Evolutionary conservation across 2,329 filamentous ascomycete species (phyloP).

Genomic region (Apiospora malaysiana): DNA sequence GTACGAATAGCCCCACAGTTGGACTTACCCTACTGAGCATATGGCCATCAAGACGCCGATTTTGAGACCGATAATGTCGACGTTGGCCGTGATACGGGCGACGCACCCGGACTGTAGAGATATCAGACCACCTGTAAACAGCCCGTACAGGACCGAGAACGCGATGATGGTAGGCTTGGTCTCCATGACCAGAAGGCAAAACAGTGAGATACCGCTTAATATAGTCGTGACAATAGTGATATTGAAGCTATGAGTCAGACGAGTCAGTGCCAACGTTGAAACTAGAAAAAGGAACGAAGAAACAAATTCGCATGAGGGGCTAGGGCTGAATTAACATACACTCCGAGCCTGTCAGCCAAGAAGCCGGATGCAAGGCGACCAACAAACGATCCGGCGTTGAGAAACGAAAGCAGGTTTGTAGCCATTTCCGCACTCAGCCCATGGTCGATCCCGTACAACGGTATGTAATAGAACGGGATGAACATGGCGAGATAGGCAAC

Average conservation of each 20-base stretch:
- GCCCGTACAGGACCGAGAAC: slow-evolving; percentile 55
- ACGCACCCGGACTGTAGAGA: slow-evolving; percentile 67
- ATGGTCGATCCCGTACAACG: slow-evolving; percentile 50
- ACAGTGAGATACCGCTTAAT: slow-evolving; percentile 40
- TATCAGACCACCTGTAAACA: slow-evolving; percentile 68
- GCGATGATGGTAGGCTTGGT: slow-evolving; percentile 61
- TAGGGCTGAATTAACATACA: too few relatives aligned
- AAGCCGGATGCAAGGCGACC: neutral
- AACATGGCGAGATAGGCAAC: slow-evolving; percentile 63
- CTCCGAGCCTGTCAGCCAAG: slow-evolving; percentile 33
- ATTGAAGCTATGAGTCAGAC: slow-evolving; percentile 40
- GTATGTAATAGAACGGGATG: slow-evolving; percentile 56
- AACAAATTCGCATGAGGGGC: too few relatives aligned
- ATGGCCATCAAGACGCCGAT: slow-evolving; percentile 63
- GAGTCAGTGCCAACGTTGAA: too few relatives aligned
- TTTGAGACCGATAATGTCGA: slow-evolving; percentile 71
- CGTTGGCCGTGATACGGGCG: slow-evolving; percentile 69
- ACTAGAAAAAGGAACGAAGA: too few relatives aligned
- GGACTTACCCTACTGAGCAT: too few relatives aligned
- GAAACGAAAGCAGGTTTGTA: slow-evolving; percentile 59
- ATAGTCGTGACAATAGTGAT: slow-evolving; percentile 52
- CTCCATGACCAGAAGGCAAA: slow-evolving; percentile 33
- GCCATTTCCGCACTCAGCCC: slow-evolving; percentile 49
- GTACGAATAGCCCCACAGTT: too few relatives aligned
- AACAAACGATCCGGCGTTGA: slow-evolving; percentile 50